Evolutionary conservation across 108 stramenopile species (phyloP).

Genomic region (Aureococcus anophagefferens): DNA sequence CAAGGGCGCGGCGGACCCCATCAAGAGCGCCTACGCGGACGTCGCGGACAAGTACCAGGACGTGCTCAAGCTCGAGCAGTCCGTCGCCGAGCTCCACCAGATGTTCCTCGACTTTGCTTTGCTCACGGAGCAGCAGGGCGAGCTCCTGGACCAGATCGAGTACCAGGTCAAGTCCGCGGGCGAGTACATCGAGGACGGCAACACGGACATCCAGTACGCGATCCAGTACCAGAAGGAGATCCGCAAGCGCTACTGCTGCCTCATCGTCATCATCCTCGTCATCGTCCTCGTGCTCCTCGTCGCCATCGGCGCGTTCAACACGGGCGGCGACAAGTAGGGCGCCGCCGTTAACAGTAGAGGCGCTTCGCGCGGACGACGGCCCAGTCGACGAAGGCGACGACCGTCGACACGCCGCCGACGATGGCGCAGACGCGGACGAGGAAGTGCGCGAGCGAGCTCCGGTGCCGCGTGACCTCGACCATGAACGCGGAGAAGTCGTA

Average conservation of each 20-base stretch:
- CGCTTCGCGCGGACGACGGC: neutral
- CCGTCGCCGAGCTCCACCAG: slow-evolving; percentile 92
- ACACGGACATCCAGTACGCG: slow-evolving; percentile 72
- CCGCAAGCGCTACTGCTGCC: slow-evolving; percentile 83
- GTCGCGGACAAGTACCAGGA: slow-evolving; percentile 96
- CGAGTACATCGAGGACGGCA: slow-evolving; percentile 91
- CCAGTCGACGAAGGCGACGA: slow-evolving; percentile 45
- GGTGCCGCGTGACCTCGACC: slow-evolving; percentile 64
- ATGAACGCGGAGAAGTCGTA: slow-evolving; percentile 96
- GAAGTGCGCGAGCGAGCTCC: slow-evolving; percentile 71
- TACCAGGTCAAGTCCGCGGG: slow-evolving; percentile 81
- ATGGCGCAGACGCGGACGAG: slow-evolving; percentile 82
- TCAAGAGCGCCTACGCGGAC: slow-evolving; percentile 71
- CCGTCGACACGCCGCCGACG: slow-evolving; percentile 83
- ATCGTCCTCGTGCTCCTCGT: slow-evolving; percentile 44
- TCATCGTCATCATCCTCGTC: slow-evolving; percentile 48
- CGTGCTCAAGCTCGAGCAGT: slow-evolving; percentile 85
- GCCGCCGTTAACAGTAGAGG: no score
- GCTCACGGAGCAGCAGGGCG: slow-evolving; percentile 97
- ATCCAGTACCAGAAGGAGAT: slow-evolving; percentile 79
- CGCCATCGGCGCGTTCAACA: slow-evolving; percentile 31
- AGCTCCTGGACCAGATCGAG: slow-evolving; percentile 94
- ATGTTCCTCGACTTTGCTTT: slow-evolving; percentile 99
- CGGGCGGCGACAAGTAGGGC: neutral
- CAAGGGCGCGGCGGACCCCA: slow-evolving; percentile 76